phyloP scores from a whole-genome alignment of 163 green algal species.

The Scenedesmus sp. region DNA sequence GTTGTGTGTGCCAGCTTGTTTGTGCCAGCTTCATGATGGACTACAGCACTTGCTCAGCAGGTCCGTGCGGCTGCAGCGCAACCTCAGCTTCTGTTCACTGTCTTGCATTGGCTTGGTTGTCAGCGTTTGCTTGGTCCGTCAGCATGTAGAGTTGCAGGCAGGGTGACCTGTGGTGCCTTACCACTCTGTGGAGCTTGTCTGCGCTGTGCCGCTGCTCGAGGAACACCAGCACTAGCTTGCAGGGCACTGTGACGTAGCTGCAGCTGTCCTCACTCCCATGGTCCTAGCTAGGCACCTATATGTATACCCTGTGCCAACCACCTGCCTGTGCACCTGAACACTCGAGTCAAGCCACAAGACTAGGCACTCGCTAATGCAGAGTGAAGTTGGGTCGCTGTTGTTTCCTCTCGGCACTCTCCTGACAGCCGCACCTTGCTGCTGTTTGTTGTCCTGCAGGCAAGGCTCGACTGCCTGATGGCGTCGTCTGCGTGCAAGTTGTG shows the following conservation, averaged over 20 bases:
- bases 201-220: background rate
- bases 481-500: constrained; percentile 58
- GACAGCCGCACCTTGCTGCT: background rate
- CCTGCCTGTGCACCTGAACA: background rate
- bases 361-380: too few species aligned
- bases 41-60: background rate
- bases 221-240: background rate
- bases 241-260: background rate
- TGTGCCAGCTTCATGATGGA: too few species aligned
- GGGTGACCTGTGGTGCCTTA: background rate
- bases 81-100: background rate
- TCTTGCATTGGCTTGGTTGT: background rate
- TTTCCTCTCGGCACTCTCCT: too few species aligned
- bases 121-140: background rate
- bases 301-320: background rate
- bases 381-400: too few species aligned
- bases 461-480: constrained; percentile 45
- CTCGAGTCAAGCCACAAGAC: too few species aligned
- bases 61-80: background rate
- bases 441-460: constrained; percentile 1
- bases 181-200: background rate
- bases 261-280: background rate
- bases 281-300: too few species aligned
- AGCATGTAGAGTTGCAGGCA: background rate
- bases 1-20: background rate